Evolutionary conservation across 306 rosid genomes (phyloP), one percentile per base, ranked within the genome.

Genomic region (Corylus avellana): DNA sequence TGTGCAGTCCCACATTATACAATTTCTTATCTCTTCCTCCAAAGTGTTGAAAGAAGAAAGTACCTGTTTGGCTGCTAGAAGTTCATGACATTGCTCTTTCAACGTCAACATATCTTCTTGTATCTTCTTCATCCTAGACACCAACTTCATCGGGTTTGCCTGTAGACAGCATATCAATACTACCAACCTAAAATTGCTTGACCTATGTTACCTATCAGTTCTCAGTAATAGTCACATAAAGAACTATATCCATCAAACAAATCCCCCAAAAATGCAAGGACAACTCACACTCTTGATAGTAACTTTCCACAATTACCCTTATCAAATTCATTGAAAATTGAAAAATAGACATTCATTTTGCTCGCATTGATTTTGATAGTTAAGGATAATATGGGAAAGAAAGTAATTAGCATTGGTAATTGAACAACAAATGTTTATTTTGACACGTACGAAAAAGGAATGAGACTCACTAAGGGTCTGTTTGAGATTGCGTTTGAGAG

Each of bases 111-210:
- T 39, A 75, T 94, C 95, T 75, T 89, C 90, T 46, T 88, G 98
- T 73, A 92, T 59, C 82, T 88, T 94, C 85, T 91, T 94, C 0
- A 94, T 83, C 73, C 98, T 88, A 3, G 90, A 91, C 47, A 88
- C 98, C 66, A 92, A 80, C 84, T 92, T 92, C 91, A 90, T 91
- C 35, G 97, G 97, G 83, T 94, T 94, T 48, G 90, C 92, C 97
- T 92, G 81, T 53, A 75, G 16, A 71, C 74, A 8, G 20, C 12
- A 37, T 20, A 84, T 94, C 98, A 84, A 94, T 87, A 75, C 98
- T 92, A 77, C 97, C 98, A 78, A 88, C 98, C 98, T 94, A 88
- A 78, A 87, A 83, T 75, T 82, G 82, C 86, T 78, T 82, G 79
- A 84, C 83, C 76, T 20, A 69, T 68, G 84, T 81, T 57, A 86